Evolutionary conservation across 345 rosid species (phyloP).

Genomic region (Gossypium anomalum): DNA sequence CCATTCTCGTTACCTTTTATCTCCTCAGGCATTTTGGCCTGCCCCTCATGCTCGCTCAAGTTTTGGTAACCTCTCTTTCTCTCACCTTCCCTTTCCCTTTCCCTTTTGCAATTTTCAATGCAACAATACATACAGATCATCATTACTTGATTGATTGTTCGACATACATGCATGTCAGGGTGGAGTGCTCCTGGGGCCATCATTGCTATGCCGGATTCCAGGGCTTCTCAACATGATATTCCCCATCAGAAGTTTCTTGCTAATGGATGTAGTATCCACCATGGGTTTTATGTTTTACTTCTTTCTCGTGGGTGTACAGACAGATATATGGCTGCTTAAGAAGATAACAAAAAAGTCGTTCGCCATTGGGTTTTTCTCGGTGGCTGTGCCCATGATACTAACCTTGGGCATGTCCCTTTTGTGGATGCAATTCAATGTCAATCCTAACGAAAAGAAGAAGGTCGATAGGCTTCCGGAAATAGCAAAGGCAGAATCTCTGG

Average conservation of each 20-base stretch:
- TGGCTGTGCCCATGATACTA: conserved; percentile 14
- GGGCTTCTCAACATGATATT: neutral
- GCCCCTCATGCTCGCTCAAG: conserved; percentile 17
- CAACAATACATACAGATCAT: neutral
- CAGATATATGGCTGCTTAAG: conserved; percentile 19
- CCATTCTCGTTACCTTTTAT: conserved; percentile 8
- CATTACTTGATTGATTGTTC: neutral
- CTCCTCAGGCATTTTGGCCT: conserved; percentile 16
- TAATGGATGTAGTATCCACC: conserved; percentile 9
- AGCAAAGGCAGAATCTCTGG: conserved; percentile 30
- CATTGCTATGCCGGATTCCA: conserved; percentile 7
- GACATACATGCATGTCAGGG: conserved; percentile 8
- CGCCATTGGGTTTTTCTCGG: conserved; percentile 16
- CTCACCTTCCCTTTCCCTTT: neutral
- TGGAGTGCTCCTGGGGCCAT: conserved; percentile 20
- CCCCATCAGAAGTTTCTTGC: conserved; percentile 12
- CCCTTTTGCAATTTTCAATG: neutral
- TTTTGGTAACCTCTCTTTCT: conserved; percentile 15
- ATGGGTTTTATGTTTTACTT: conserved; percentile 18
- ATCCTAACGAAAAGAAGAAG: neutral
- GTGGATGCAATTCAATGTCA: neutral
- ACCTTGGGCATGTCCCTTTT: neutral
- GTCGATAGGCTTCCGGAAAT: neutral
- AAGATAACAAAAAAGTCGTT: conserved; percentile 11
- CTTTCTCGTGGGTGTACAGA: conserved; percentile 23